Conservation (phyloP, 2,329 filamentous ascomycete species). For the Westerdykella ornata region DNA sequence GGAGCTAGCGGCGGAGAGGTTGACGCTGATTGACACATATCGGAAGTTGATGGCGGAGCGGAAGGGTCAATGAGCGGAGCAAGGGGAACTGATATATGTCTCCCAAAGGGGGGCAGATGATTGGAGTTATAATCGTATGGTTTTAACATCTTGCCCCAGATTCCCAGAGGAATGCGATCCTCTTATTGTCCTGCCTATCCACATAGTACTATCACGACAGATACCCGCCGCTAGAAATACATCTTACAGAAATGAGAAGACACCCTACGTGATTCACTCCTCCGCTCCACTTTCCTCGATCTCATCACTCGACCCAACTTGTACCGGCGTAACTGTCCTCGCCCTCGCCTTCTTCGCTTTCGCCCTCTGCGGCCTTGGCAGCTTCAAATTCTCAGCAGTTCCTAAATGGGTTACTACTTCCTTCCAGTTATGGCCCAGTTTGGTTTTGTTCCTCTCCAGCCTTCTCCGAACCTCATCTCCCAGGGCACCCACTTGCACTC, state of each 20-base stretch:
- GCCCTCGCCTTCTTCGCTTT: slow-evolving; percentile 19
- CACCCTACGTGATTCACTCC: neutral
- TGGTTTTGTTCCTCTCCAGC: slow-evolving; percentile 70
- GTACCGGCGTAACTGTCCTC: neutral
- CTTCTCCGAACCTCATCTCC: slow-evolving; percentile 60
- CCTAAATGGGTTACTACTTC: slow-evolving; percentile 78
- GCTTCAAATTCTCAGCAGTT: slow-evolving; percentile 42
- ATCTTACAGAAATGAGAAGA: no score
- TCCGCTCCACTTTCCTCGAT: neutral
- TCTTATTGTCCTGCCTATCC: no score
- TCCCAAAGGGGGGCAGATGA: no score
- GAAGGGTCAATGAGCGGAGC: slow-evolving; percentile 4
- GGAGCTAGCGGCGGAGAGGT: slow-evolving; percentile 62
- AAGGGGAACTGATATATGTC: no score
- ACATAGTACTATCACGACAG: no score
- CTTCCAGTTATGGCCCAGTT: slow-evolving; percentile 77
- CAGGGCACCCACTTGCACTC: slow-evolving; percentile 66
- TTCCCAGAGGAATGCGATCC: no score
- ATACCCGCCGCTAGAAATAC: no score
- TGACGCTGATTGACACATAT: slow-evolving; percentile 67
- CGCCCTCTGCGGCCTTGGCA: slow-evolving; percentile 40
- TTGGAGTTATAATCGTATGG: no score
- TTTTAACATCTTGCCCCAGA: no score
- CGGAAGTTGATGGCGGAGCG: slow-evolving; percentile 56
- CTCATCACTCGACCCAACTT: neutral